Evolutionary conservation across 768 basidiomycete genomes (phyloP), one percentile per base, ranked within the genome.

Genomic region (Tricholoma hemisulphureum): DNA sequence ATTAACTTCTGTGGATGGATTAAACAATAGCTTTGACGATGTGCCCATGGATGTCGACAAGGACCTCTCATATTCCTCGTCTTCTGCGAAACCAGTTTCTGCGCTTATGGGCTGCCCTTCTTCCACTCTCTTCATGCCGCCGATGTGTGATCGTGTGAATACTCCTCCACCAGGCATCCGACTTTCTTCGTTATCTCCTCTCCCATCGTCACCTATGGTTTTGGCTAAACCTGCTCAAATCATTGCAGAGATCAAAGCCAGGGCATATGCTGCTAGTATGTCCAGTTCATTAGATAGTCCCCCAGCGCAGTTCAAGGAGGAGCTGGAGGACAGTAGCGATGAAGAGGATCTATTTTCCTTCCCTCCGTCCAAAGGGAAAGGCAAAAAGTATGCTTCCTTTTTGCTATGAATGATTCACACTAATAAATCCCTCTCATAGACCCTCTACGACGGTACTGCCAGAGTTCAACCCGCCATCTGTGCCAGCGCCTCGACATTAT

Each of bases 231-330:
- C 88, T 2, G 80, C 80, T 14, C 74, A 77, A 63, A 75, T 89
- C 28, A 84, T 91, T 46, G 85, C 81, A 6, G 75, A 82, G 32
- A 88, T 90, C 59, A 88, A 80, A 71, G 84, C 81, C n/a, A 78
- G 75, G 59, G 87, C 83, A 5, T 78, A 74, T 49, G 83, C 82
- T 55, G 75, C 71, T 20, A 75, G 60, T 6, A 63, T 70, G 23
- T 77, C 74, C n/a, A 83, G 79, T 63, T 77, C 80, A 2, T 81
- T 84, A 4, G 68, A 66, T 5, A 68, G 56, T 45, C 66, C 73
- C n/a, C 53, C 64, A 24, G 46, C 62, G 13, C 68, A 73, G 31
- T 77, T 83, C 54, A 63, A 75, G 37, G 75, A 75, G n/a, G 73
- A 77, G 11, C 68, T 83, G n/a, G 78, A 79, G 31, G 81, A 79